Conservation (phyloP, 352 stramenopile genomes). For the Phytophthora fragariae region DNA sequence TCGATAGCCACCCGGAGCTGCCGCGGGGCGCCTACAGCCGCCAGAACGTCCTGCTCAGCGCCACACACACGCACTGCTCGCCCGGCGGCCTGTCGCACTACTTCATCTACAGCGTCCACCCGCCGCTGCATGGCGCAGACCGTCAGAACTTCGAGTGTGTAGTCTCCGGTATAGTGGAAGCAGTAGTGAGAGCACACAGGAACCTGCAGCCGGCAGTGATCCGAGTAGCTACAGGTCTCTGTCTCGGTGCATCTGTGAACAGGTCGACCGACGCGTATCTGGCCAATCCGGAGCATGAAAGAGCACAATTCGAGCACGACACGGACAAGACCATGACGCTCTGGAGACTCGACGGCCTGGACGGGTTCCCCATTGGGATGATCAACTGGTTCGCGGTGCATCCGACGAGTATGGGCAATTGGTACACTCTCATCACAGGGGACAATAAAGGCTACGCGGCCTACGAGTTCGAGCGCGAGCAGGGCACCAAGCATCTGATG, state of each 20-base stretch:
- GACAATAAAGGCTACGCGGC: slow-evolving; percentile 95
- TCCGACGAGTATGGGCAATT: slow-evolving; percentile 94
- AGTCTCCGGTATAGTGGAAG: slow-evolving; percentile 88
- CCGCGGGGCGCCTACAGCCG: slow-evolving; percentile 57
- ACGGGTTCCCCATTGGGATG: slow-evolving; percentile 88
- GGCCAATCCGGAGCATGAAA: slow-evolving; percentile 87
- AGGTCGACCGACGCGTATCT: slow-evolving; percentile 90
- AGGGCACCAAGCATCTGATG: slow-evolving; percentile 82
- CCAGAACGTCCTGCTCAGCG: slow-evolving; percentile 90
- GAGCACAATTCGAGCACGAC: slow-evolving; percentile 79
- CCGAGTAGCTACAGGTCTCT: slow-evolving; percentile 64
- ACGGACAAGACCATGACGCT: slow-evolving; percentile 95
- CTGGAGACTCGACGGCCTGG: slow-evolving; percentile 84
- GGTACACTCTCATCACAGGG: slow-evolving; percentile 93
- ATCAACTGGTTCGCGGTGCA: slow-evolving; percentile 96
- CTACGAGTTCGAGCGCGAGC: slow-evolving; percentile 89
- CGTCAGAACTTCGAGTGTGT: slow-evolving; percentile 91
- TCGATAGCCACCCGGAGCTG: slow-evolving; percentile 59
- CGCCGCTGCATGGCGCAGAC: slow-evolving; percentile 73
- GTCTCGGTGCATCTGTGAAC: slow-evolving; percentile 89
- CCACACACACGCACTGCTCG: slow-evolving; percentile 93
- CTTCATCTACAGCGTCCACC: slow-evolving; percentile 91
- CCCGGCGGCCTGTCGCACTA: slow-evolving; percentile 93
- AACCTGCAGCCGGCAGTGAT: slow-evolving; percentile 81
- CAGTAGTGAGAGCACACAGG: slow-evolving; percentile 78